Base-by-base conservation (phyloP, 768 basidiomycete species). In the Nidula microcarpa region DNA sequence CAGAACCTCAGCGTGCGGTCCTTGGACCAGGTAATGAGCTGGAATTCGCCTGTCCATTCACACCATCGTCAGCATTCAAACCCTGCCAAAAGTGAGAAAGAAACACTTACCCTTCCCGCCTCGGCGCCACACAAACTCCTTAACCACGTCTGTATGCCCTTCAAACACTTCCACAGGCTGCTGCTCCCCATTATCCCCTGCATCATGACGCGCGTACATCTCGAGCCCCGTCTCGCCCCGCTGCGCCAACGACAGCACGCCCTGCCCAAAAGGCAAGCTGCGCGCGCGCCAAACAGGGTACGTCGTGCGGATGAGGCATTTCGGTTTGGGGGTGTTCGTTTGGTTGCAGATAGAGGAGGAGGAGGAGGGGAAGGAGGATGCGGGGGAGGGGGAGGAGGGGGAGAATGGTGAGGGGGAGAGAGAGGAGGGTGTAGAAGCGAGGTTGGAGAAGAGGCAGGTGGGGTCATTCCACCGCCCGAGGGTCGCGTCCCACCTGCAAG, bases 261-360 rank as follows among this genome's bases (percentile, higher is more conserved):
- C 97, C 14, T 81, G 77, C 4, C 96, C 96, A 62, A 99, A 98
- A 0, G 97, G 96, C 7, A 97, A 71, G 66, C 92, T 82, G 44
- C 97, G 76, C 0, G 96, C 97, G 9, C 97, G 77, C 94, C 94
- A 98, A 0, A 99, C 90, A 0, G 96, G 96, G 65, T 98, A 91
- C 1, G 78, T 74, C 0, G 95, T 97, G 37, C 75, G 65, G 49
- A 98, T 87, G 5, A 67, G 73, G 6, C 72, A 70, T 46, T 71
- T 69, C 8, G 85, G 84, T 43, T 75, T 64, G 23, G 63, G 50
- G 13, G 39, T 41, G 11, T 41, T 17, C 39, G 39, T 41, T 13
- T 41, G 16, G 39, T 41, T 41, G 39, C 39, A 41, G 5, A 5
- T 3, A 11, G 39, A 41, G 39, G 11, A 17, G 13, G 39, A 41